phyloP scores from a whole-genome alignment of 2,329 filamentous ascomycete species.

The Phyllosticta citribraziliensis region DNA sequence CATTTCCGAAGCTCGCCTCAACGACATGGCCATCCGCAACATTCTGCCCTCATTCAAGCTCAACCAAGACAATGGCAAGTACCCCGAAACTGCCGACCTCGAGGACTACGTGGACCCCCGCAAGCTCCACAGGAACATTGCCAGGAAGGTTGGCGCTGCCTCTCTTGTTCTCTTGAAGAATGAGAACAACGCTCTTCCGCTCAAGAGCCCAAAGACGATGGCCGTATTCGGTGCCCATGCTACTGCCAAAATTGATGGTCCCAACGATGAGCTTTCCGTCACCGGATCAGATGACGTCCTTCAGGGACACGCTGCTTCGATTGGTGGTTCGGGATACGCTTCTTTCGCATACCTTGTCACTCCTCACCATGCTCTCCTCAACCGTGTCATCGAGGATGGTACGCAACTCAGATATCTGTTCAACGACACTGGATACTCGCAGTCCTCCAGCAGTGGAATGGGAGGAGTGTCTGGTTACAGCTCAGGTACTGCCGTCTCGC shows the following conservation, averaged over 20 bases:
- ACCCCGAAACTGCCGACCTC: slow-evolving; percentile 25
- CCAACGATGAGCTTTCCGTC: slow-evolving; percentile 22
- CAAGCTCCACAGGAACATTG: slow-evolving; percentile 23
- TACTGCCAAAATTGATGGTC: slow-evolving; percentile 39
- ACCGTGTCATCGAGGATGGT: slow-evolving; percentile 4
- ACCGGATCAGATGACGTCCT: slow-evolving; percentile 24
- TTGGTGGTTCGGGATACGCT: slow-evolving; percentile 34
- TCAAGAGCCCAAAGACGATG: slow-evolving; percentile 42
- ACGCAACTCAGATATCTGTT: slow-evolving; percentile 7
- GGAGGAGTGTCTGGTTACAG: not conserved
- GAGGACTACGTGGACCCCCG: slow-evolving; percentile 19
- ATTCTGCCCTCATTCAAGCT: slow-evolving; percentile 38
- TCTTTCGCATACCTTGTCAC: slow-evolving; percentile 29
- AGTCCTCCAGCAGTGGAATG: not conserved
- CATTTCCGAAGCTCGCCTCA: slow-evolving; percentile 29
- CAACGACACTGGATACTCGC: slow-evolving; percentile 7
- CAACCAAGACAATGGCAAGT: slow-evolving; percentile 34
- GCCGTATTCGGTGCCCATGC: slow-evolving; percentile 43
- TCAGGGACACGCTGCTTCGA: slow-evolving; percentile 34
- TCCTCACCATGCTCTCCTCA: slow-evolving; percentile 34
- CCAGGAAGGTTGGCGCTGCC: slow-evolving; percentile 32
- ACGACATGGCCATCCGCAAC: slow-evolving; percentile 39
- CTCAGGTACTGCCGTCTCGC: not conserved
- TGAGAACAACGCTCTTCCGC: slow-evolving; percentile 37
- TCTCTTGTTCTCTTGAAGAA: slow-evolving; percentile 42